Conservation (phyloP, 371 early-diverging fungal species). For the Haplosporangium sp. region DNA sequence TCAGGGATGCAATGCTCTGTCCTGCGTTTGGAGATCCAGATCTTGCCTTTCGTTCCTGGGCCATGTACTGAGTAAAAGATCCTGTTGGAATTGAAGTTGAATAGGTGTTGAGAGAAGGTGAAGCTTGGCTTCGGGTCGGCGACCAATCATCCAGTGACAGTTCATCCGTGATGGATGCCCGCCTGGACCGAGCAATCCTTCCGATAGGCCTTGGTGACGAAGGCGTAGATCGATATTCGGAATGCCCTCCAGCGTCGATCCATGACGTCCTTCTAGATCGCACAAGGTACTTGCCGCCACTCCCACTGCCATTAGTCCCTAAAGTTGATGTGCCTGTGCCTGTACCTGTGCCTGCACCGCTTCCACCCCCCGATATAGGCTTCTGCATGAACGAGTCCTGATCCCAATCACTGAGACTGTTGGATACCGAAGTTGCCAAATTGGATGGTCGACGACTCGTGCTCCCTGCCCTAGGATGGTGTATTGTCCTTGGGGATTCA, state of each 20-base stretch:
- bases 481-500: constrained; percentile 31
- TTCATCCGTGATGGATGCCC: constrained; percentile 52
- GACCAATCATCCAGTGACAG: constrained; percentile 51
- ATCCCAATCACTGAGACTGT: constrained; percentile 53
- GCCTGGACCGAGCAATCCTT: constrained; percentile 33
- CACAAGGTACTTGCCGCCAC: constrained; percentile 49
- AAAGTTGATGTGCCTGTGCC: constrained; percentile 1
- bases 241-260: constrained; percentile 48
- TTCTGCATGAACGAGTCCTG: constrained; percentile 33
- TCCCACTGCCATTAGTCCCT: constrained; percentile 14
- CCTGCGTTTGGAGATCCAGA: constrained; percentile 42
- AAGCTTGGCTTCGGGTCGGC: constrained; percentile 30
- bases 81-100: constrained; percentile 55
- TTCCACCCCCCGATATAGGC: constrained; percentile 20
- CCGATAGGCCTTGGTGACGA: constrained; percentile 51
- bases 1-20: constrained; percentile 50
- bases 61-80: constrained; percentile 52
- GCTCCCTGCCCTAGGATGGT: constrained; percentile 26
- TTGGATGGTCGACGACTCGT: constrained; percentile 44
- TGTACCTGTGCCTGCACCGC: constrained; percentile 1
- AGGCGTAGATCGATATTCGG: constrained; percentile 46
- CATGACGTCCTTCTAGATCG: constrained; percentile 53
- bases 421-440: constrained; percentile 43
- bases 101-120: constrained; percentile 52
- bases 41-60: constrained; percentile 34